Conservation (phyloP, 345 rosid species). For the Firmiana major region DNA sequence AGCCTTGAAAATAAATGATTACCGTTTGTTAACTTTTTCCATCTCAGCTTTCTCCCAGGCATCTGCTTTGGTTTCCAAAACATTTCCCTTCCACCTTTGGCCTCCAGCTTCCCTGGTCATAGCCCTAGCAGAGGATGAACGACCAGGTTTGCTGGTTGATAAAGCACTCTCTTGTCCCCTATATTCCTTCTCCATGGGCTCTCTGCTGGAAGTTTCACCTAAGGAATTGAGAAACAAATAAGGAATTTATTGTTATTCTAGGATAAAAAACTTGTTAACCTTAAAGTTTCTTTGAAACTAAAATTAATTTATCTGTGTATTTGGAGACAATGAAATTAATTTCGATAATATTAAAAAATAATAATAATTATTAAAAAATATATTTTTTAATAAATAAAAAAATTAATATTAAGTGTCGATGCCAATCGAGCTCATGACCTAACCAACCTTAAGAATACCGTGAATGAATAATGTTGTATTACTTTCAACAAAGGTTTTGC, state of each 20-base stretch:
- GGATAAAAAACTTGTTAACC: too few species aligned
- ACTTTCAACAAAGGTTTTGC: neutral
- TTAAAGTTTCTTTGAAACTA: neutral
- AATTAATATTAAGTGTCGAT: too few species aligned
- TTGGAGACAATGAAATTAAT: too few species aligned
- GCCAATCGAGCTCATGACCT: too few species aligned
- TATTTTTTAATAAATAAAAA: too few species aligned
- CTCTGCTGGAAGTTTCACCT: conserved; percentile 37
- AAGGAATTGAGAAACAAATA: neutral
- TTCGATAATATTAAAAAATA: too few species aligned
- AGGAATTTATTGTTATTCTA: too few species aligned
- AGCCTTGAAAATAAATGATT: neutral
- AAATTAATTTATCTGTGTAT: neutral
- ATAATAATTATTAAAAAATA: too few species aligned
- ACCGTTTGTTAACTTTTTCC: conserved; percentile 51
- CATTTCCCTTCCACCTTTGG: conserved; percentile 20
- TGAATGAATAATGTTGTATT: neutral
- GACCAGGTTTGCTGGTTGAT: conserved; percentile 18
- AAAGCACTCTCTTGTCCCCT: conserved; percentile 15
- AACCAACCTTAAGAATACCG: too few species aligned
- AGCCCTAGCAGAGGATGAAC: conserved; percentile 25
- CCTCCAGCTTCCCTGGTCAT: neutral
- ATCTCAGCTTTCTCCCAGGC: conserved; percentile 66
- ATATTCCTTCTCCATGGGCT: conserved; percentile 4
- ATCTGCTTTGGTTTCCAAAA: conserved; percentile 38